phyloP scores from a whole-genome alignment of 768 basidiomycete species.

The Gymnopilus dilepis region DNA sequence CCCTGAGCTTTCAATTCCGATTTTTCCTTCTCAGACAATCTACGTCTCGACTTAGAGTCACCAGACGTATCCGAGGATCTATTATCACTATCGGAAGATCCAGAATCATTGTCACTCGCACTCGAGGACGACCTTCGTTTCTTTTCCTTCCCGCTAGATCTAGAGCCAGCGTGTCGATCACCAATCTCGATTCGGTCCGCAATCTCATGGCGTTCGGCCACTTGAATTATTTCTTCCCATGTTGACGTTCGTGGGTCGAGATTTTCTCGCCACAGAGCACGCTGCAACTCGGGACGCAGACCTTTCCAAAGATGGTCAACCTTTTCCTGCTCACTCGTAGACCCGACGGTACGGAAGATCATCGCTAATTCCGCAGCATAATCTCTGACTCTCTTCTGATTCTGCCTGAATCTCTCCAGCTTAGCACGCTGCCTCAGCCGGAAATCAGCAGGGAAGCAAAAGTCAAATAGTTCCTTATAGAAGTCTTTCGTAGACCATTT shows the following conservation, averaged over 20 bases:
- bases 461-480: background rate
- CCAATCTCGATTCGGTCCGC: conserved; percentile 19
- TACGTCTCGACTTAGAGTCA: background rate
- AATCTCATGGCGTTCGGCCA: conserved; percentile 38
- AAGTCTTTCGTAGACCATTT: too few species aligned
- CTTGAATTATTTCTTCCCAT: conserved; percentile 30
- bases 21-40: background rate
- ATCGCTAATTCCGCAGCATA: conserved; percentile 41
- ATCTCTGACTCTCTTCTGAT: conserved; percentile 31
- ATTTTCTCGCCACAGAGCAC: conserved; percentile 32
- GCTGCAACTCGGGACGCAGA: conserved; percentile 28
- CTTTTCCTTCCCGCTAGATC: background rate
- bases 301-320: conserved; percentile 43
- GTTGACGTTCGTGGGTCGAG: conserved; percentile 31
- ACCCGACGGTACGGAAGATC: conserved; percentile 38
- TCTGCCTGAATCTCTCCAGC: conserved; percentile 29
- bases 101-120: background rate
- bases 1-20: background rate
- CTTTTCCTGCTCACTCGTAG: conserved; percentile 29
- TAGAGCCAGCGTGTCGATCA: background rate
- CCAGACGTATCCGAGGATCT: background rate
- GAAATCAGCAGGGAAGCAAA: conserved; percentile 17
- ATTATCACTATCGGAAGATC: background rate
- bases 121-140: too few species aligned
- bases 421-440: conserved; percentile 28